Evolutionary conservation across 306 rosid species (phyloP).

Genomic region (Begonia peltatifolia): DNA sequence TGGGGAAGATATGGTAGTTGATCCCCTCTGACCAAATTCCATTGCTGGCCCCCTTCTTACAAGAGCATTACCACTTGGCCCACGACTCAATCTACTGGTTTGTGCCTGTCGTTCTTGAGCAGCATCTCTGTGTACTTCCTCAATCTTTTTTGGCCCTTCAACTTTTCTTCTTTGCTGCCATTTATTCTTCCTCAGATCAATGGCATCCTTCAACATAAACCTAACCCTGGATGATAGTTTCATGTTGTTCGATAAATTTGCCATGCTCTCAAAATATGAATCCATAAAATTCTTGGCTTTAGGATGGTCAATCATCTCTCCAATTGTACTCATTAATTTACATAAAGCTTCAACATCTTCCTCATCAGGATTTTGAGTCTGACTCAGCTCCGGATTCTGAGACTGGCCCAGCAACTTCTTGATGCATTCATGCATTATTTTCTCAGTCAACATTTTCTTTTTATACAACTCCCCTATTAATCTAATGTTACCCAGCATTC

Average conservation of each 20-base stretch:
- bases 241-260: conserved; percentile 53
- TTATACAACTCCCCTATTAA: conserved; percentile 93
- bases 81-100: conserved; percentile 66
- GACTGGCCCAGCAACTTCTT: conserved; percentile 65
- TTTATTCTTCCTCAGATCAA: conserved; percentile 76
- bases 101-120: conserved; percentile 89
- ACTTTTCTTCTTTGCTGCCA: conserved; percentile 96
- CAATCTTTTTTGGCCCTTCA: conserved; percentile 96
- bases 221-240: conserved; percentile 84
- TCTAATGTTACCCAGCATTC: conserved; percentile 95
- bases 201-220: conserved; percentile 85
- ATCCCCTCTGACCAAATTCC: conserved; percentile 68
- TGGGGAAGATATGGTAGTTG: conserved; percentile 44
- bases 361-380: conserved; percentile 44
- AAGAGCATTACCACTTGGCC: conserved; percentile 40
- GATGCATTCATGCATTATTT: conserved; percentile 91
- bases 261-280: conserved; percentile 71
- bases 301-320: conserved; percentile 89
- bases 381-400: conserved; percentile 18
- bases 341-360: conserved; percentile 92
- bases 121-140: conserved; percentile 97
- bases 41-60: conserved; percentile 47
- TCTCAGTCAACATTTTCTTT: conserved; percentile 91
- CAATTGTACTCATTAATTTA: conserved; percentile 94
- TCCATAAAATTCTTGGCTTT: conserved; percentile 84